phyloP scores from a whole-genome alignment of 441 rosid species.

The Syzygium malaccense region DNA sequence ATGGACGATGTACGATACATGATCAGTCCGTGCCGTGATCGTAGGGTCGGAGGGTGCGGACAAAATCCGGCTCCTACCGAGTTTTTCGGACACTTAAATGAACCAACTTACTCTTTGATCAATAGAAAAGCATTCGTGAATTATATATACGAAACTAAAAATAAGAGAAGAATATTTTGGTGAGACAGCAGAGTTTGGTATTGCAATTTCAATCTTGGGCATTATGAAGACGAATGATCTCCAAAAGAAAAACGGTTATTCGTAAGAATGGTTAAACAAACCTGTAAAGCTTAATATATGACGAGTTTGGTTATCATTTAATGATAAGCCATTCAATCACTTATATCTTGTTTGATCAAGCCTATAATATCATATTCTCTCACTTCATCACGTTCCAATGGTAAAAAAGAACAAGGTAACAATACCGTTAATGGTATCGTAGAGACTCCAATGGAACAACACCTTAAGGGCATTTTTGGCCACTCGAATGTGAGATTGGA shows the following conservation, averaged over 20 bases:
- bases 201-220: not conserved
- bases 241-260: not conserved
- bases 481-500: not conserved
- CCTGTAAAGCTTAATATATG: accelerated
- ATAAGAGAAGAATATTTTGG: not conserved
- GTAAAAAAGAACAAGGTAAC: not conserved
- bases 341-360: not conserved
- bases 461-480: not conserved
- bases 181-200: not conserved
- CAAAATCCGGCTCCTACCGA: not conserved
- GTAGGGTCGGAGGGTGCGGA: not conserved
- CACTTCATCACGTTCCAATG: not conserved
- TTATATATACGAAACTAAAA: not conserved
- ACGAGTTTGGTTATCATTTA: not conserved
- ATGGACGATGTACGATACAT: not conserved
- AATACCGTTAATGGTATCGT: not conserved
- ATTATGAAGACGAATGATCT: not conserved
- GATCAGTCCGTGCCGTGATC: not conserved
- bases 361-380: not conserved
- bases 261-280: not conserved
- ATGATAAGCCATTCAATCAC: not conserved
- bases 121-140: not conserved
- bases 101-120: not conserved
- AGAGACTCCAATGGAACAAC: not conserved
- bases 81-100: not conserved